Evolutionary conservation across 2,329 filamentous ascomycete species (phyloP).

Genomic region (Cercospora canescens): DNA sequence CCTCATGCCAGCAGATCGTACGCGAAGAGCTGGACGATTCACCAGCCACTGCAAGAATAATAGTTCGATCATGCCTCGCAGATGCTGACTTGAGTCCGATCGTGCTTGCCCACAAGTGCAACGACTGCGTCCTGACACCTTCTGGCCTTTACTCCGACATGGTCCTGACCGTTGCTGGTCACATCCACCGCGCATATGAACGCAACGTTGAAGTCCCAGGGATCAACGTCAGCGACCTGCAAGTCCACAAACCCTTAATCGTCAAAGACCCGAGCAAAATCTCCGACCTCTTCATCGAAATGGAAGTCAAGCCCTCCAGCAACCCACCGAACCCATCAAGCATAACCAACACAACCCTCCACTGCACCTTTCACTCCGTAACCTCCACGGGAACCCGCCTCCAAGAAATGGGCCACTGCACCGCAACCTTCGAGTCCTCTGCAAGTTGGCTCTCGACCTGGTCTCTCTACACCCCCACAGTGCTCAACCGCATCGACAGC

Average conservation of each 20-base stretch:
- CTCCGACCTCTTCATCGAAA: constrained; percentile 28
- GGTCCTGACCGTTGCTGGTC: constrained; percentile 31
- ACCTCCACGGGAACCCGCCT: constrained; percentile 25
- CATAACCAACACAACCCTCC: constrained; percentile 3
- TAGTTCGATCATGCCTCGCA: constrained; percentile 29
- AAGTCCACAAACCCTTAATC: constrained; percentile 31
- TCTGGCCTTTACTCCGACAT: constrained; percentile 38
- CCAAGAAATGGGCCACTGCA: constrained; percentile 30
- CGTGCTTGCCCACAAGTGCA: constrained; percentile 37
- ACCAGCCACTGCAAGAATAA: constrained; percentile 17
- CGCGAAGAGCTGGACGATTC: constrained; percentile 17
- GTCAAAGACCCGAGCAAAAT: constrained; percentile 23
- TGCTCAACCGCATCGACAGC: constrained; percentile 23
- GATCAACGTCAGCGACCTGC: constrained; percentile 29
- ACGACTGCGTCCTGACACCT: constrained; percentile 34
- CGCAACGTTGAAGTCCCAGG: constrained; percentile 18
- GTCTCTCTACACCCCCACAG: constrained; percentile 17
- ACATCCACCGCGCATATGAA: constrained; percentile 25
- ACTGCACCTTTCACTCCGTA: constrained; percentile 28
- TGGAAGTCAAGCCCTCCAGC: constrained; percentile 20
- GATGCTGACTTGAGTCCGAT: constrained; percentile 25
- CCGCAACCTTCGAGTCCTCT: constrained; percentile 23
- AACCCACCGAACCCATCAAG: neutral
- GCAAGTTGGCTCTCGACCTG: constrained; percentile 26
- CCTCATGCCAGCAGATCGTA: constrained; percentile 29